A percentile compares a stretch with the other conserved stretches of the same genome.
Conservation (phyloP, 345 rosid species). For the Cardiospermum halicacabum region DNA sequence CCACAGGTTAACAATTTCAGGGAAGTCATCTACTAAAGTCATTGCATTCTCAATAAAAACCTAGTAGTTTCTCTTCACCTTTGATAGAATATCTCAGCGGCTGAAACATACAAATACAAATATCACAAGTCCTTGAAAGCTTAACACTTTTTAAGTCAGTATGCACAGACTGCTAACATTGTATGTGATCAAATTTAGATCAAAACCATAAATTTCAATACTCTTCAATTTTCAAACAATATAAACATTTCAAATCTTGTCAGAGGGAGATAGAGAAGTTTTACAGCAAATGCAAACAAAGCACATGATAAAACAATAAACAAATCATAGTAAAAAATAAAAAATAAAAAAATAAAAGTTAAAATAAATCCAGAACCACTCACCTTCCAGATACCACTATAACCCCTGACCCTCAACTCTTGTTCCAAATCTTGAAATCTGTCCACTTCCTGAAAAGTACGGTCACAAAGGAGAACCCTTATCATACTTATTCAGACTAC, state of each 20-base stretch:
- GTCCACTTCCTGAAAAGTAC: slow-evolving; percentile 76
- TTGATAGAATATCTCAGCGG: background rate
- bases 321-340: too few species aligned
- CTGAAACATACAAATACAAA: background rate
- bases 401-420: slow-evolving; percentile 62
- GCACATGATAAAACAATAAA: too few species aligned
- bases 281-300: too few species aligned
- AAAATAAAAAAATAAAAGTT: too few species aligned
- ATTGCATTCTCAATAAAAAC: background rate
- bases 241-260: background rate
- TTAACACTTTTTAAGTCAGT: background rate
- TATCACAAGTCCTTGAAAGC: background rate
- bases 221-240: background rate
- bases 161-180: background rate
- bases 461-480: slow-evolving; percentile 2
- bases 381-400: slow-evolving; percentile 88
- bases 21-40: background rate
- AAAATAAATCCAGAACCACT: background rate
- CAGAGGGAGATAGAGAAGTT: background rate
- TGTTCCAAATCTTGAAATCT: slow-evolving; percentile 73
- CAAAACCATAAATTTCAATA: background rate
- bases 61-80: background rate
- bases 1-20: background rate
- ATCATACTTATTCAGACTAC: background rate
- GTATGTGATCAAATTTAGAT: background rate